Base-by-base conservation (phyloP, 75 land plant species). In the Azolla pinnata region DNA sequence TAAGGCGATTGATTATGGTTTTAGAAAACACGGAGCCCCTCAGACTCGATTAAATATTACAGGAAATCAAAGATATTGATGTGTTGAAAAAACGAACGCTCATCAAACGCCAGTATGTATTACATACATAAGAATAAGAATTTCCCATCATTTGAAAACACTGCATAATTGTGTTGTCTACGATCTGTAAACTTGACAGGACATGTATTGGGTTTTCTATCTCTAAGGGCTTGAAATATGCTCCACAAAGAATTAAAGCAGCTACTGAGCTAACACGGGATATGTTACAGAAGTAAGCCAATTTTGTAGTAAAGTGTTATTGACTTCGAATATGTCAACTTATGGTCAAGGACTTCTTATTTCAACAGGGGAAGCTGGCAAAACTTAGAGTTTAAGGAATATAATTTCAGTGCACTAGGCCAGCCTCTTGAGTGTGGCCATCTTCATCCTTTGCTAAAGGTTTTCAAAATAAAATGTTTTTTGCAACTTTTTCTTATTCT, bases 381-480 rank as follows among this genome's bases (percentile, higher is more conserved):
- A 56, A 65, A 84, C 1, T 31, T 72, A 2, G 82, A 84, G 61
- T 91, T 91, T 69, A 91, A 91, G 66, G 82, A 82, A 29, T 91
- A 88, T 54, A 87, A 91, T 64, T 88, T 84, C 64, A 67, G 52
- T 59, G 89, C 97, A 2, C 75, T 76, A 54, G 95, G 86, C 3
- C 82, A 62, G 56, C 82, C 86, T 4, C 40, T 57, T 33, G 81
- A 82, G 54, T 69, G 81, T 63, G 97, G 97, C 51, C 68, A 76
- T 70, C 72, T 88, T 23, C 95, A 91, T 67, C 97, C 97, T 47
- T 65, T 91, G 71, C 89, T 84, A 33, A 85, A 91, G 97, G 97
- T 48, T n/a, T n/a, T n/a, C n/a, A n/a, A n/a, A n/a, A n/a, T n/a
- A n/a, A n/a, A n/a, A n/a, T n/a, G n/a, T n/a, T n/a, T n/a, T n/a